Base-by-base conservation (phyloP, 164 flowering plant genomes). In the Macadamia integrifolia region DNA sequence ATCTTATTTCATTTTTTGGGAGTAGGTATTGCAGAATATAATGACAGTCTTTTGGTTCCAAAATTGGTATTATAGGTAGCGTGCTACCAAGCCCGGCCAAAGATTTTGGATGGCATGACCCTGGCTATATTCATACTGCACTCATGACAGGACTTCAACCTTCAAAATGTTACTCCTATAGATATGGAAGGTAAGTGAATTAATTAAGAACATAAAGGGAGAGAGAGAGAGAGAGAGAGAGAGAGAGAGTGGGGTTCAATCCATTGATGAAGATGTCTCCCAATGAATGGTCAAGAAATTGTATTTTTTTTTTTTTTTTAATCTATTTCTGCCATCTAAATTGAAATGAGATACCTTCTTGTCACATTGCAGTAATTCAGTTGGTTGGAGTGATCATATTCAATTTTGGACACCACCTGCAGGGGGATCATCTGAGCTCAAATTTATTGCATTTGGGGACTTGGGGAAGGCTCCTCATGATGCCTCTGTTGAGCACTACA, bases 381-480 rank as follows among this genome's bases (percentile, higher is more conserved):
- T 35, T 5, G 40, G 40, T 35, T 93, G 96, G 98, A 93, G 93
- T 64, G 80, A 82, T 30, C 13, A 72, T 66, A 80, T 78, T 50
- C 75, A 81, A 30, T 85, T 89, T 69, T 66, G 59, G 46, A 90
- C 98, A 8, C 98, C 97, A 10, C 92, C 98, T 0, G 85, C 90
- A 0, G 87, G 82, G 18, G 98, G 98, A 69, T 75, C 89, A 58
- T 72, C 82, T 64, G 81, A 83, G 57, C 71, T 88, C 55, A 82
- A 72, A 65, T 84, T 93, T 66, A 69, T 86, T n/a, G 87, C 87
- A 60, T 90, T 69, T 69, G 98, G 98, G 6, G 98, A 92, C 69
- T 90, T 92, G 94, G 98, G 96, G 60, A 90, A 90, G 82, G 88
- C 96, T 55, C 98, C 98, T 56, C 81, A 63, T 14, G 98, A 92